Base-by-base conservation (phyloP, 805 yeast genomes). In the Yarrowia yakushimensis region DNA sequence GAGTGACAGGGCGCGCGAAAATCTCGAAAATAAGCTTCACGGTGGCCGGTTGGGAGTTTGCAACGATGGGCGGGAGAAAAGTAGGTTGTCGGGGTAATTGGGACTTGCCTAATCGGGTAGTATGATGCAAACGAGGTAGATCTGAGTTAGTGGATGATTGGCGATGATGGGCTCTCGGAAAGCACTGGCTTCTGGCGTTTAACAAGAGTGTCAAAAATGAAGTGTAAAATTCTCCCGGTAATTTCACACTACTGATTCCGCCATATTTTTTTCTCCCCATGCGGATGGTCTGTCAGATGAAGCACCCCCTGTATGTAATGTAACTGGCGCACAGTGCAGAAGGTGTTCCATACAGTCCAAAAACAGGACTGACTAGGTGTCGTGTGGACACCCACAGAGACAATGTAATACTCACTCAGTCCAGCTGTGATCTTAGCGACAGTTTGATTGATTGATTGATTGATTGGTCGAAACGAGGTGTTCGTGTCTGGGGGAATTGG, bases 381-480 rank as follows among this genome's bases (percentile, higher is more conserved):
- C 15, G 34, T 11, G 12, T 39, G 42, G 11, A 13, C 8, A 31
- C n/a, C 4, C n/a, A 12, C 34, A 11, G 23, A 13, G 17, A 20
- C 3, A n/a, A 22, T 22, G 15, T 39, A 27, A 52, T 52, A 52
- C 59, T 52, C 43, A 52, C 59, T 52, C 59, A 52, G 59, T 33
- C 59, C 59, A 36, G 59, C 59, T 52, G 59, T 33, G 42, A 52
- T 52, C 59, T 48, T 52, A 34, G 59, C 43, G 43, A 36, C 18
- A 13, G 10, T 15, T 18, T n/a, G n/a, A n/a, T n/a, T n/a, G n/a
- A n/a, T n/a, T n/a, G n/a, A n/a, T n/a, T 30, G 30, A 12, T 20
- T 34, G 20, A 18, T 34, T 12, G 20, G 12, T 17, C 31, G 28
- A 8, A n/a, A 20, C 52, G 36, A 45, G 34, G 18, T 18, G 37